Base-by-base conservation (phyloP, 306 rosid genomes). In the Clitoria ternatea region DNA sequence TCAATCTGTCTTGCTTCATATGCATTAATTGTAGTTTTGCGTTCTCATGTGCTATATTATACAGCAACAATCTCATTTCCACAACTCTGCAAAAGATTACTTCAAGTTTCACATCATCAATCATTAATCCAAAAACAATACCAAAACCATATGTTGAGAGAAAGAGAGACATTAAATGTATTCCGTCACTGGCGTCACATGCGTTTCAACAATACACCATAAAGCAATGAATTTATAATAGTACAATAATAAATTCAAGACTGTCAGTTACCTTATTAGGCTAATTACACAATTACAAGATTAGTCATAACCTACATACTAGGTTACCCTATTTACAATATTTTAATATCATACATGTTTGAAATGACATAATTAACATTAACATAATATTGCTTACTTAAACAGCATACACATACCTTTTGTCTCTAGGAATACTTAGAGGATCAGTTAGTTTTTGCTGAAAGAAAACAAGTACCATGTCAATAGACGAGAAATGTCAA, bases 1-100 rank as follows among this genome's bases (percentile, higher is more conserved):
- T 90, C 60, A 85, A 84, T 60, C 66, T 82, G 54, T 82, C 79
- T 33, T 40, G 92, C 88, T 87, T 87, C 77, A 80, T 47, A 44
- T 68, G 59, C 92, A 80, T 48, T 81, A 94, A 71, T 67, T 83
- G 92, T 71, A 86, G 64, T 75, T 85, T 91, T 39, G 96, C 92
- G 80, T 72, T 94, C 76, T 85, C 74, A 83, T 80, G 83, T 12
- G 75, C 91, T 76, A 91, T 47, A 65, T 77, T 79, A 64, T 63
- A 77, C 69, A 83, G 74, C 77, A 89, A 69, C 59, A 65, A 70
- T 80, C 84, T 89, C 57, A 81, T 78, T 84, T 91, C 91, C 19
- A 73, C 84, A 22, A 70, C 75, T 73, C 99, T 94, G 78, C 69
- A 81, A 74, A 66, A 73, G 69, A 78, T 84, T 63, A 73, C 61